Base-by-base conservation (phyloP, 2,329 filamentous ascomycete species). In the Trichoderma koningiopsis region DNA sequence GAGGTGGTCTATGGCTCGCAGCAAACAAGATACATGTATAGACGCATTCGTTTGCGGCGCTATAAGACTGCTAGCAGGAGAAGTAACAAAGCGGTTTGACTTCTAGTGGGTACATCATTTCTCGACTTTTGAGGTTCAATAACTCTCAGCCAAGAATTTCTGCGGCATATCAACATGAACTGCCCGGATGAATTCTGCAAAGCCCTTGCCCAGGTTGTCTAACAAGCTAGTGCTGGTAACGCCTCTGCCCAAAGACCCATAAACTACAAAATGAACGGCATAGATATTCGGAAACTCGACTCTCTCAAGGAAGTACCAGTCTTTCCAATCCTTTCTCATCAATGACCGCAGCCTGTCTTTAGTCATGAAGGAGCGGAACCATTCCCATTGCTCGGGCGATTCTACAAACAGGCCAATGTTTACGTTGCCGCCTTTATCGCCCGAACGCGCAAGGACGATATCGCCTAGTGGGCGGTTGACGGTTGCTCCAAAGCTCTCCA, bases 121-220 rank as follows among this genome's bases (percentile, higher is more conserved):
- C 22, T 52, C 59, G 24, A 53, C 22, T 10, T 53, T 52, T 37
- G 14, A 27, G 22, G 11, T 19, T 31, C 14, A 22, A 19, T 29
- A 22, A 52, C 7, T 40, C 5, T 33, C 35, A 22, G 27, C 31
- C 0, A 67, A n/a, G 40, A 76, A 73, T 35, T 33, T 73, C 0
- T 40, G 61, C 4, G 74, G 74, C 0, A 75, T 62, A 3, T 72
- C 72, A 22, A 74, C 71, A 64, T 75, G 72, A 2, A 74, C 71
- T 11, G 74, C 74, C 24, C 83, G 74, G 37, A 85, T 75, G 75
- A 81, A 86, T 74, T 86, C 84, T 31, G 78, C 82, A 75, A 86
- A 85, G 0, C 84, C 84, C 73, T 87, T 87, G 1, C 83, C 86
- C 71, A 87, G 77, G 13, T 77, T 77, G 76, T 87, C 85, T 22